A percentile compares a stretch with the other conserved stretches of the same genome.
phyloP scores from a whole-genome alignment of 2,329 filamentous ascomycete species.

The Aspergillus spinulosporus region DNA sequence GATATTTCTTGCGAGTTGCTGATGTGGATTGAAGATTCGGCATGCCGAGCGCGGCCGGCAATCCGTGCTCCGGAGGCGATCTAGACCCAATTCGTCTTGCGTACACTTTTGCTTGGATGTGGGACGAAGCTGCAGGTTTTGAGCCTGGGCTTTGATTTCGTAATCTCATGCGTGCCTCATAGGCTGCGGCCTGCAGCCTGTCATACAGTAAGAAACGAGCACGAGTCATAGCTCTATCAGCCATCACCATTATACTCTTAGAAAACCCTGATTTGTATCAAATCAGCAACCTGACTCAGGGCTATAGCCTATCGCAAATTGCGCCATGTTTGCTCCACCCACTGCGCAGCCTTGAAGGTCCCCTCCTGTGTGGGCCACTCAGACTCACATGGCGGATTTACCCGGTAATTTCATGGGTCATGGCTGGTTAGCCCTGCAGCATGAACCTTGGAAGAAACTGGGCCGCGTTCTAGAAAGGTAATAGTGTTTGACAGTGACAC shows the following conservation, averaged over 20 bases:
- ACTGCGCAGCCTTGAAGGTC: background rate
- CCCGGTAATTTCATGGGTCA: background rate
- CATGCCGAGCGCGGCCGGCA: slow-evolving; percentile 23
- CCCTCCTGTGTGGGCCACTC: background rate
- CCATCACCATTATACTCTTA: too few relatives aligned
- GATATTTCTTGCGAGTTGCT: background rate
- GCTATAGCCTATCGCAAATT: background rate
- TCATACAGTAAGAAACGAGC: background rate
- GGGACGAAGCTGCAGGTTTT: slow-evolving; percentile 1
- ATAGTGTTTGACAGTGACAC: background rate
- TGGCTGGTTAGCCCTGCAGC: slow-evolving; percentile 20
- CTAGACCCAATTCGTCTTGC: slow-evolving; percentile 10
- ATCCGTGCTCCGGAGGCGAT: slow-evolving; percentile 15
- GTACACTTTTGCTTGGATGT: background rate
- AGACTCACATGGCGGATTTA: background rate
- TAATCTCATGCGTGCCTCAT: background rate
- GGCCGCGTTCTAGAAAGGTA: slow-evolving; percentile 20
- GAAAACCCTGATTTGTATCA: background rate
- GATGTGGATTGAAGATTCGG: slow-evolving; percentile 10
- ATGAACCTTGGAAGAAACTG: slow-evolving; percentile 14
- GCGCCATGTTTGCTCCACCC: slow-evolving; percentile 1
- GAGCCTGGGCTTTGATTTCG: background rate
- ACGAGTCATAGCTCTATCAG: too few relatives aligned
- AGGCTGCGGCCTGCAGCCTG: background rate
- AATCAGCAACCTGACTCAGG: background rate